Conservation (phyloP, 2,329 filamentous ascomycete genomes). For the Calonectria hongkongensis region DNA sequence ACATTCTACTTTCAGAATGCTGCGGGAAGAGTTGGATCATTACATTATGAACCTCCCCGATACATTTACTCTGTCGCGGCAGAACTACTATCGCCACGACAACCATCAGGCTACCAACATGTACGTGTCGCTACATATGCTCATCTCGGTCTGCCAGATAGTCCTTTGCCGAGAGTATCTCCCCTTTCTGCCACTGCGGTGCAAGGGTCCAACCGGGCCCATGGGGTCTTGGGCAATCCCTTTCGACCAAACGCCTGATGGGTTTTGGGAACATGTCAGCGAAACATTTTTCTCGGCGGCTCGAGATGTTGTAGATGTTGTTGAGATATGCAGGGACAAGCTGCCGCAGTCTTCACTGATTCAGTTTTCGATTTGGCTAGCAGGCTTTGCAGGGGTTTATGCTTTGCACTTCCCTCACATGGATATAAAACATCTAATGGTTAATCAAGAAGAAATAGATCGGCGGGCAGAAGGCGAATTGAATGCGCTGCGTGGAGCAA, state of each 20-base stretch:
- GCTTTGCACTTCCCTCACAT: constrained; percentile 80
- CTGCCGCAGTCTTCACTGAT: constrained; percentile 81
- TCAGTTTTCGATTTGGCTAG: constrained; percentile 80
- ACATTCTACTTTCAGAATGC: constrained; percentile 71
- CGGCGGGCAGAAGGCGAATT: constrained; percentile 9
- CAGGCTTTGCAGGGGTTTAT: constrained; percentile 80
- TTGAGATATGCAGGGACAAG: constrained; percentile 76
- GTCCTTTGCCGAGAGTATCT: constrained; percentile 62
- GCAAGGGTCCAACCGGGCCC: constrained; percentile 69
- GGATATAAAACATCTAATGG: constrained; percentile 68
- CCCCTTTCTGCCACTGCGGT: constrained; percentile 60
- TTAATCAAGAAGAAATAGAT: constrained; percentile 27
- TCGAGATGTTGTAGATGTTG: constrained; percentile 78
- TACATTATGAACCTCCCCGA: constrained; percentile 67
- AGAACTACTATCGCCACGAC: constrained; percentile 80
- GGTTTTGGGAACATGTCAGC: constrained; percentile 79
- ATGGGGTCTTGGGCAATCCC: constrained; percentile 65
- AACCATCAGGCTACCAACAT: constrained; percentile 77
- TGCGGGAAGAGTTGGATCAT: constrained; percentile 69
- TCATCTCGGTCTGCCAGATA: constrained; percentile 79
- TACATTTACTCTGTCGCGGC: constrained; percentile 74
- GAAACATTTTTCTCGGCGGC: constrained; percentile 78
- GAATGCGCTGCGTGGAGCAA: constrained; percentile 32
- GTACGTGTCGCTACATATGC: constrained; percentile 80
- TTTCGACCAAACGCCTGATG: constrained; percentile 46